A percentile compares a stretch with the other conserved stretches of the same genome.
Evolutionary conservation across 805 yeast genomes (phyloP).

Genomic region (Candida montana): DNA sequence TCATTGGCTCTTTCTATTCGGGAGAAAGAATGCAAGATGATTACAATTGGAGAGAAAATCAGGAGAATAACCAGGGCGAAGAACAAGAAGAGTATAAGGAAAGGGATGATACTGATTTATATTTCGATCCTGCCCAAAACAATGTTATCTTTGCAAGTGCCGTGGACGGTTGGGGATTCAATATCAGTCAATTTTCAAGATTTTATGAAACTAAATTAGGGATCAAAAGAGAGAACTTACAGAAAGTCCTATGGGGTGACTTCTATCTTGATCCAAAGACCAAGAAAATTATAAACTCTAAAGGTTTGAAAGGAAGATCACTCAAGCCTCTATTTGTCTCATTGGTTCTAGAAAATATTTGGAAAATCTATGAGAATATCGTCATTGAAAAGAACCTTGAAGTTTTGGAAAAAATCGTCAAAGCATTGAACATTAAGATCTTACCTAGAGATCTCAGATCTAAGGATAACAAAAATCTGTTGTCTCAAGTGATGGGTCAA

Average conservation of each 20-base stretch:
- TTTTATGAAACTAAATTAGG: slow-evolving; percentile 83
- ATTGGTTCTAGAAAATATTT: slow-evolving; percentile 80
- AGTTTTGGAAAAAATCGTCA: slow-evolving; percentile 67
- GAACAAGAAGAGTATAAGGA: slow-evolving; percentile 54
- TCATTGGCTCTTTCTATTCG: slow-evolving; percentile 85
- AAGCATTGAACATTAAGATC: slow-evolving; percentile 61
- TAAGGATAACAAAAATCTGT: slow-evolving; percentile 61
- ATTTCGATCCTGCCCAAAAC: slow-evolving; percentile 81
- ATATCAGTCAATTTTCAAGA: slow-evolving; percentile 80
- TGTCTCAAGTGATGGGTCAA: slow-evolving; percentile 72
- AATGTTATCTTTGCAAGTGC: slow-evolving; percentile 91
- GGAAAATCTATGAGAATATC: slow-evolving; percentile 82
- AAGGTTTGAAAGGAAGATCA: slow-evolving; percentile 54
- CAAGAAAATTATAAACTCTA: slow-evolving; percentile 70
- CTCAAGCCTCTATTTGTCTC: slow-evolving; percentile 83
- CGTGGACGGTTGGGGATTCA: slow-evolving; percentile 97
- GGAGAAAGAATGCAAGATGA: slow-evolving; percentile 93
- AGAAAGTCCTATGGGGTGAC: slow-evolving; percentile 95
- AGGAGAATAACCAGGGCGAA: slow-evolving; percentile 37
- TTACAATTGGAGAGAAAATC: slow-evolving; percentile 63
- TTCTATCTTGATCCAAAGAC: slow-evolving; percentile 84
- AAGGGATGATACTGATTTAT: slow-evolving; percentile 72
- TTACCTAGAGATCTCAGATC: slow-evolving; percentile 73
- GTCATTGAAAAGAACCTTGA: slow-evolving; percentile 61
- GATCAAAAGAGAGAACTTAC: slow-evolving; percentile 69